These are phyloP conservation scores for Talaromyces proteolyticus DNA, from an alignment of 495 filamentous ascomycete species.

Conservation along the genomic window DNA sequence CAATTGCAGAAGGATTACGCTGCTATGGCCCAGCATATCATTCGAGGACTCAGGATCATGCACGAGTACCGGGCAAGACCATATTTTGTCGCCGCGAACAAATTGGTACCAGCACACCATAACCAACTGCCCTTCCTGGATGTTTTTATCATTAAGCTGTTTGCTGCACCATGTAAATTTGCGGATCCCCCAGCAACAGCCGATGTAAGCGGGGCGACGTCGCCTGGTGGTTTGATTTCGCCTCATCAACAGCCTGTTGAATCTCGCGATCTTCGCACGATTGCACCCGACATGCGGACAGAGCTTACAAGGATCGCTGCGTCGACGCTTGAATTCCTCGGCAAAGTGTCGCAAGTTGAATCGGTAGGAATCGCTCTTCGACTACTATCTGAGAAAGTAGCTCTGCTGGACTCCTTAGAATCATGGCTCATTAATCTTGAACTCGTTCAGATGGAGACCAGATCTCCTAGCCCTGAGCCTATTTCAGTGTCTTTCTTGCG, in stretches of 20 bases:
- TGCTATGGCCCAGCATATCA: slow-evolving; percentile 9
- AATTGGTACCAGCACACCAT: slow-evolving; percentile 17
- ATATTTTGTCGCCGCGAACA: slow-evolving; percentile 15
- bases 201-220: slow-evolving; percentile 13
- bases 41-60: slow-evolving; percentile 10
- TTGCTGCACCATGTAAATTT: slow-evolving; percentile 31
- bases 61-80: slow-evolving; percentile 15
- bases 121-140: slow-evolving; percentile 25
- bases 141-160: slow-evolving; percentile 33
- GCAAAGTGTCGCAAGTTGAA: slow-evolving; percentile 23
- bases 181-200: slow-evolving; percentile 18
- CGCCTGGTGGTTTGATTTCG: slow-evolving; percentile 16
- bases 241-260: slow-evolving; percentile 16
- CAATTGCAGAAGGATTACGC: slow-evolving; percentile 7
- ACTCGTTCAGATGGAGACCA: slow-evolving; percentile 16
- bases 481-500: slow-evolving; percentile 29
- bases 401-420: slow-evolving; percentile 23
- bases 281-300: slow-evolving; percentile 27
- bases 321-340: slow-evolving; percentile 25
- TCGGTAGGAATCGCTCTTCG: slow-evolving; percentile 20
- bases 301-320: slow-evolving; percentile 24
- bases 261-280: slow-evolving; percentile 16
- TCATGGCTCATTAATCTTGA: slow-evolving; percentile 26
- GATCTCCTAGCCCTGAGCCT: slow-evolving; percentile 15
- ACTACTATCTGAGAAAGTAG: slow-evolving; percentile 25